These are phyloP conservation scores for Piromyces finnis DNA, from an alignment of 192 early-diverging fungal species.

Conservation along the genomic window DNA sequence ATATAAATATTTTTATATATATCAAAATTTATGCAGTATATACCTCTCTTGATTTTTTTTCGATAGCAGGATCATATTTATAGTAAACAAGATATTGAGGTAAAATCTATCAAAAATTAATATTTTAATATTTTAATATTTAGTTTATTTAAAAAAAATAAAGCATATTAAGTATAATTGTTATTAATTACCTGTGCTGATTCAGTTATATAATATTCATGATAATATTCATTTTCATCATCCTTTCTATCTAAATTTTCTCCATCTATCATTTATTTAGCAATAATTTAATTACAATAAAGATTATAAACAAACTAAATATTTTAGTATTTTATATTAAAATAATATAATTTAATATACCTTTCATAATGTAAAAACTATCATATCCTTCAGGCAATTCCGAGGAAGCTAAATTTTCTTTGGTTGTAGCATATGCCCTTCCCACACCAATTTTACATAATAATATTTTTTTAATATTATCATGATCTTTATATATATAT, in stretches of 20 bases:
- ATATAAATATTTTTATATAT: background rate
- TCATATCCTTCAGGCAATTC: slow-evolving; percentile 35
- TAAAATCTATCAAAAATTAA: slow-evolving; percentile 11
- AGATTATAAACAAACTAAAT: no score
- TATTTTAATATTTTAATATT: background rate
- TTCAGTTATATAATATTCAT: slow-evolving; percentile 29
- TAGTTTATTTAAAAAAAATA: no score
- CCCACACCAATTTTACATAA: slow-evolving; percentile 28
- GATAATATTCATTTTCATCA: slow-evolving; percentile 10
- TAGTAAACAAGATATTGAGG: slow-evolving; percentile 32
- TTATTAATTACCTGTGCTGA: slow-evolving; percentile 12
- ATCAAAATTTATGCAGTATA: background rate
- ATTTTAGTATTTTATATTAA: no score
- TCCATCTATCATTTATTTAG: no score
- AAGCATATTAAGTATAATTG: no score
- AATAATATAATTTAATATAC: slow-evolving; percentile 6
- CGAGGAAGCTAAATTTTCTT: slow-evolving; percentile 6
- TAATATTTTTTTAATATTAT: slow-evolving; percentile 15
- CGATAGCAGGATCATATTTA: slow-evolving; percentile 22
- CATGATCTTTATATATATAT: background rate
- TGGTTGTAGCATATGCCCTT: slow-evolving; percentile 16
- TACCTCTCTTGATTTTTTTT: slow-evolving; percentile 27
- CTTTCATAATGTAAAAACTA: slow-evolving; percentile 25
- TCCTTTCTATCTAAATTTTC: background rate
- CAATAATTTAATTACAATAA: no score